Percentiles rank a stretch among this genome's conserved stretches.
These are phyloP conservation scores for Friedmanniomyces simplex DNA, from an alignment of 495 filamentous ascomycete species.

Conservation along the genomic window DNA sequence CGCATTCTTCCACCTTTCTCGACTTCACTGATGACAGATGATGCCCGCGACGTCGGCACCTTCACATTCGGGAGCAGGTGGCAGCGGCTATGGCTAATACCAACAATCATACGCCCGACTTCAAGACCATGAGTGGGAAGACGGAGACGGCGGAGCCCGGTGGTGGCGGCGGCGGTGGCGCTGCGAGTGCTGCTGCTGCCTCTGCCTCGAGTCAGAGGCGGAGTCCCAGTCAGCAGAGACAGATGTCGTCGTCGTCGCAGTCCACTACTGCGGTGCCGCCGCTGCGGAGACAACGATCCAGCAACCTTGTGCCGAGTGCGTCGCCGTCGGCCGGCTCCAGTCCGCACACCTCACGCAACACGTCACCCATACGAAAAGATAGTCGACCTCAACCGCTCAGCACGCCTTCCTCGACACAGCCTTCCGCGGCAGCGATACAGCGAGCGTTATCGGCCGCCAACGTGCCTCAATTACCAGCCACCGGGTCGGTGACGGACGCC, in stretches of 20 bases:
- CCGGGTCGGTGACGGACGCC: conserved; percentile 42
- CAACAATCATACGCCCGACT: conserved; percentile 12
- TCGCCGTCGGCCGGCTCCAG: conserved; percentile 26
- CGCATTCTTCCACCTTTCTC: no score
- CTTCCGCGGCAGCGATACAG: conserved; percentile 51
- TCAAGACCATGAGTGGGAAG: conserved; percentile 21
- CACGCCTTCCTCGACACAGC: conserved; percentile 36
- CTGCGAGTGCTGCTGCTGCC: not conserved
- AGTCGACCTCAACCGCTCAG: conserved; percentile 41
- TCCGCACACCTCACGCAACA: conserved; percentile 30
- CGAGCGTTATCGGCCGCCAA: conserved; percentile 54
- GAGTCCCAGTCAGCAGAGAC: conserved; percentile 4
- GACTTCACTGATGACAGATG: not conserved
- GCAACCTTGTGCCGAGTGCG: conserved; percentile 12
- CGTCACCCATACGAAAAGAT: conserved; percentile 42
- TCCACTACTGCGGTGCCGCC: conserved; percentile 1
- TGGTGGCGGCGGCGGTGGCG: no score
- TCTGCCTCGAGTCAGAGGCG: not conserved
- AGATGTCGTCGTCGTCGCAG: not conserved
- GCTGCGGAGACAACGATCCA: conserved; percentile 18
- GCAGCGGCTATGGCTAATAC: not conserved
- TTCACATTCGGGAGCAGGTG: not conserved
- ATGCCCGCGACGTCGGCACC: not conserved
- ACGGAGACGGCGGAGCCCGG: conserved; percentile 22
- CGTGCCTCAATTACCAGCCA: conserved; percentile 46